These are phyloP conservation scores for Cornus kousa DNA, from an alignment of 148 eudicot species.

Conservation along the genomic window DNA sequence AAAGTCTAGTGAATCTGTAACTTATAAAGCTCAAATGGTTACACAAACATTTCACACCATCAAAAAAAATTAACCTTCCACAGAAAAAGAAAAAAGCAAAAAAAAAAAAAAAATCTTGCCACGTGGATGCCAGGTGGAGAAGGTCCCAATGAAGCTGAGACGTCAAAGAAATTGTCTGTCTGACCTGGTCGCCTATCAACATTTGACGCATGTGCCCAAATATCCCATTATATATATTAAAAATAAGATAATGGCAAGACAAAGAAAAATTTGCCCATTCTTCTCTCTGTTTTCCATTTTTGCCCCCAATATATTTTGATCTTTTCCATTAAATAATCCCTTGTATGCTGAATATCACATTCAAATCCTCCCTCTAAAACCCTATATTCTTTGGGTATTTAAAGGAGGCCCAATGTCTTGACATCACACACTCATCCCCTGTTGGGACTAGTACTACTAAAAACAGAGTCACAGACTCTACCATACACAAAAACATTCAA, in stretches of 20 bases:
- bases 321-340: neutral
- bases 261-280: neutral
- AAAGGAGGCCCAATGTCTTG: neutral
- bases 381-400: constrained; percentile 4
- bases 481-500: neutral
- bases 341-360: neutral
- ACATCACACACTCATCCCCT: neutral
- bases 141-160: neutral
- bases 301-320: neutral
- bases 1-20: too few species aligned
- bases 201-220: constrained; percentile 8
- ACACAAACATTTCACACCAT: too few species aligned
- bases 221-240: neutral
- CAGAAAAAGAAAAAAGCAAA: too few species aligned
- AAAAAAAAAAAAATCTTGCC: too few species aligned
- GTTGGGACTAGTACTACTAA: neutral
- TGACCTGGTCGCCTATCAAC: neutral
- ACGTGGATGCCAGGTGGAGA: neutral
- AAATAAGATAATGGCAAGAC: too few species aligned
- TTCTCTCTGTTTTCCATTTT: neutral
- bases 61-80: too few species aligned
- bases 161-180: neutral
- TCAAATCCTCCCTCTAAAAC: constrained; percentile 11
- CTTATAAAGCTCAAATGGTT: too few species aligned
- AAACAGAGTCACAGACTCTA: neutral